Conservation (phyloP, 2,329 filamentous ascomycete species). For the Claviceps africana region DNA sequence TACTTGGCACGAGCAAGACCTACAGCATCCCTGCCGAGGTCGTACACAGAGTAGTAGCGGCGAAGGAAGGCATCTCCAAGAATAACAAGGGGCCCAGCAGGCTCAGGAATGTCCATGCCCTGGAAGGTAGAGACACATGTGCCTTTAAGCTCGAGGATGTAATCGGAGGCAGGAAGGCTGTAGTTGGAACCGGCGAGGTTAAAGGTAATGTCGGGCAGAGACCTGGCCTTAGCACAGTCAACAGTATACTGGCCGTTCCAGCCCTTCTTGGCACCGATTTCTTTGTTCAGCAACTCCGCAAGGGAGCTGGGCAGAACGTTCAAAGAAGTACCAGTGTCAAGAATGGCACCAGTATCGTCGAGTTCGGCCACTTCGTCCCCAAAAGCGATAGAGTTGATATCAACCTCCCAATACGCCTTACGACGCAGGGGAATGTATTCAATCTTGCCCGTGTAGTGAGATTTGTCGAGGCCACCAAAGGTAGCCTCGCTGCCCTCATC, state of each 20-base stretch:
- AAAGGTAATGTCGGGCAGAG: slow-evolving; percentile 83
- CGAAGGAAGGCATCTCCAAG: slow-evolving; percentile 78
- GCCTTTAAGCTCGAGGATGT: slow-evolving; percentile 89
- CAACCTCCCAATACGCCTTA: slow-evolving; percentile 99
- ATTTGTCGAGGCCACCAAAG: slow-evolving; percentile 78
- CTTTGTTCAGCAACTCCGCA: slow-evolving; percentile 90
- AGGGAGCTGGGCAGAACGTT: slow-evolving; percentile 85
- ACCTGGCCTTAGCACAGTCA: slow-evolving; percentile 72
- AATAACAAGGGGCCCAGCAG: slow-evolving; percentile 83
- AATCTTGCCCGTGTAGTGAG: slow-evolving; percentile 71
- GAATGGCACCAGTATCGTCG: slow-evolving; percentile 87
- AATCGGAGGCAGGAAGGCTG: slow-evolving; percentile 76
- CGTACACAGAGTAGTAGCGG: slow-evolving; percentile 91
- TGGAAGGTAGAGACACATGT: slow-evolving; percentile 96
- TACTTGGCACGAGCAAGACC: slow-evolving; percentile 72
- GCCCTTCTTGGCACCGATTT: slow-evolving; percentile 96
- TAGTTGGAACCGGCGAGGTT: slow-evolving; percentile 86
- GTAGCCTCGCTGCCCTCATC: slow-evolving; percentile 70
- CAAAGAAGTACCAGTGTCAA: slow-evolving; percentile 95
- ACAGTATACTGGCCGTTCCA: slow-evolving; percentile 95
- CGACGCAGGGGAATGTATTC: slow-evolving; percentile 88
- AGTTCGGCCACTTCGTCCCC: slow-evolving; percentile 77
- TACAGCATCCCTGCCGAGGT: slow-evolving; percentile 77
- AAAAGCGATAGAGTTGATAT: slow-evolving; percentile 81
- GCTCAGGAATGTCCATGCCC: slow-evolving; percentile 85